Conservation (phyloP, 176 grass and related monocot genomes). For the Saccharum spontaneum region DNA sequence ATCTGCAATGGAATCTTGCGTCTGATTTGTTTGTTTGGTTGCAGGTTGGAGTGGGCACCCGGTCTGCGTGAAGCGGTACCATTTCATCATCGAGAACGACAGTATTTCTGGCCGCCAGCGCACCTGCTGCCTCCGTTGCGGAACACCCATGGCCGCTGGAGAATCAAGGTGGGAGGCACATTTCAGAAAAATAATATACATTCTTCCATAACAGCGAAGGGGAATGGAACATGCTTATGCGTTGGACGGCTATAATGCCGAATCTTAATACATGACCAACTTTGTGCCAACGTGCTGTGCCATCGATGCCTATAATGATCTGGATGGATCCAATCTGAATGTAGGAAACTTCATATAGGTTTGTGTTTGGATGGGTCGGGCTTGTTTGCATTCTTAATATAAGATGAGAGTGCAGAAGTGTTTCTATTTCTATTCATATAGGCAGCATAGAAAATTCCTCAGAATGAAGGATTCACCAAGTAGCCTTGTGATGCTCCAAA, state of each 20-base stretch:
- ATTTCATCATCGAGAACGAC: slow-evolving; percentile 96
- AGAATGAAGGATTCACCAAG: not conserved
- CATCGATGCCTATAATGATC: not conserved
- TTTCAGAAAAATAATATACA: slow-evolving; percentile 2
- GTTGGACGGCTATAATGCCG: not conserved
- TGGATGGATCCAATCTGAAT: not conserved
- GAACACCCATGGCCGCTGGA: slow-evolving; percentile 51
- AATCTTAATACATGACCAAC: not conserved
- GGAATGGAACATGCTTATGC: not conserved
- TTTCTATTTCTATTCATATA: not conserved
- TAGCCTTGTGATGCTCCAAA: not conserved
- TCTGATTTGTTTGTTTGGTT: slow-evolving; percentile 38
- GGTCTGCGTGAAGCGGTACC: slow-evolving; percentile 91
- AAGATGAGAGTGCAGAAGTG: not conserved
- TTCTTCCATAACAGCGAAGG: not conserved
- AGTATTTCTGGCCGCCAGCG: slow-evolving; percentile 42
- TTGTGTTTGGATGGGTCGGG: not conserved
- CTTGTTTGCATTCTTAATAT: not conserved
- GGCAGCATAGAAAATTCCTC: not conserved
- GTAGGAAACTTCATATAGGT: not conserved
- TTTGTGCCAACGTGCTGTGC: not conserved
- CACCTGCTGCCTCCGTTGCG: slow-evolving; percentile 78
- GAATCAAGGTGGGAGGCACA: slow-evolving; percentile 74
- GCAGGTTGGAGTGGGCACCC: slow-evolving; percentile 95
- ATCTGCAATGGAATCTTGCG: slow-evolving; percentile 21